Conservation (phyloP, 306 rosid species). For the Glycine latifolia region DNA sequence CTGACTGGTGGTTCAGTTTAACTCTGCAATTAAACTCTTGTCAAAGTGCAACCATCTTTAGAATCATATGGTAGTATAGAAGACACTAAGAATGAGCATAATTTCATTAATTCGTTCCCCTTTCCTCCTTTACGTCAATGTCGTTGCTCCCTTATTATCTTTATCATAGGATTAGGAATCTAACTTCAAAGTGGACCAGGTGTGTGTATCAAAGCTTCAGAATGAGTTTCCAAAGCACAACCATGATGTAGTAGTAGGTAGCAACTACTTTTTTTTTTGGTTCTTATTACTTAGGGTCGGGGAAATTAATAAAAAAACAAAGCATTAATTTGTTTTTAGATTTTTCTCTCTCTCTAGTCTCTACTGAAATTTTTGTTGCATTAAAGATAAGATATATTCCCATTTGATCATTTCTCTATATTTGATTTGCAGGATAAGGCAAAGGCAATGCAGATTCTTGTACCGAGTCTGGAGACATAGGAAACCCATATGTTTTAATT, state of each 20-base stretch:
- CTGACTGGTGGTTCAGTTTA: background rate
- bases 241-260: background rate
- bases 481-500: slow-evolving; percentile 23
- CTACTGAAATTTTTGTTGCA: background rate
- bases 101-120: background rate
- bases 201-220: background rate
- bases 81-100: background rate
- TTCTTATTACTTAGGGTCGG: too few species aligned
- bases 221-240: background rate
- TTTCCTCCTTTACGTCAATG: background rate
- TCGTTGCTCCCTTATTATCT: background rate
- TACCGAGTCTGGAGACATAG: slow-evolving; percentile 27
- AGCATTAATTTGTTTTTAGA: background rate
- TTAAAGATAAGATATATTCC: background rate
- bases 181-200: background rate
- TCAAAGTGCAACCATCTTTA: background rate
- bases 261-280: background rate
- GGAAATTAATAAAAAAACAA: background rate
- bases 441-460: slow-evolving; percentile 32
- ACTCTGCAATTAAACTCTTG: background rate
- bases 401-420: slow-evolving; percentile 4
- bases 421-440: slow-evolving; percentile 14
- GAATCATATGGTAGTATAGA: background rate
- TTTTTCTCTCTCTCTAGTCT: background rate
- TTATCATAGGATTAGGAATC: slow-evolving; percentile 18